Percentiles rank a stretch among this genome's conserved stretches.
Evolutionary conservation across 2,329 filamentous ascomycete species (phyloP).

Genomic region (Colletotrichum salicis): DNA sequence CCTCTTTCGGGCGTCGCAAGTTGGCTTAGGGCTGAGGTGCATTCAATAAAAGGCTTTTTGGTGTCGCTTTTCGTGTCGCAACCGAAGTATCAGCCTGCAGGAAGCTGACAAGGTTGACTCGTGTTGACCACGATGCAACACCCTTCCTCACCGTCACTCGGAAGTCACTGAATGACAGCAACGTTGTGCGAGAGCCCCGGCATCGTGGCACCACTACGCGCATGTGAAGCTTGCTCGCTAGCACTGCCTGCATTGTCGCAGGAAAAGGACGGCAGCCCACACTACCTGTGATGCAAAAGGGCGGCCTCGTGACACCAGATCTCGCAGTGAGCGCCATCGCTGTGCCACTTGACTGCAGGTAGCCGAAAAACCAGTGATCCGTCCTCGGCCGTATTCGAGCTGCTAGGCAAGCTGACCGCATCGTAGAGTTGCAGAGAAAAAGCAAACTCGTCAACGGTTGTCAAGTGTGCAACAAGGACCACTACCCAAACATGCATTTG

Average conservation of each 20-base stretch:
- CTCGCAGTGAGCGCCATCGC: constrained; percentile 11
- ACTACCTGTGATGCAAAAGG: background rate
- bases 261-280: background rate
- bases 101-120: constrained; percentile 18
- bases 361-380: constrained; percentile 10
- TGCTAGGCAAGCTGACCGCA: constrained; percentile 23
- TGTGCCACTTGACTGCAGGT: constrained; percentile 22
- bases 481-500: background rate
- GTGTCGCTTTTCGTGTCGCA: background rate
- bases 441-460: background rate
- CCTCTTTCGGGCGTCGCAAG: constrained; percentile 7
- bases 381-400: constrained; percentile 14
- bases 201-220: constrained; percentile 27
- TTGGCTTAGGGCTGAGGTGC: constrained; percentile 32
- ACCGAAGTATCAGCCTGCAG: background rate
- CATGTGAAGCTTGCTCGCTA: background rate
- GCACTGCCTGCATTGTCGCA: constrained; percentile 1
- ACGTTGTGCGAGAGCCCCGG: background rate
- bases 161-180: background rate
- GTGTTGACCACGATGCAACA: background rate
- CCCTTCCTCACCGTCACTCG: background rate
- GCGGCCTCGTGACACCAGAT: constrained; percentile 23
- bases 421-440: constrained; percentile 4
- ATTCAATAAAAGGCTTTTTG: constrained; percentile 18
- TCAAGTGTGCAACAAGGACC: background rate